Conservation (phyloP, 352 stramenopile species). For the Globisporangium paddicum region DNA sequence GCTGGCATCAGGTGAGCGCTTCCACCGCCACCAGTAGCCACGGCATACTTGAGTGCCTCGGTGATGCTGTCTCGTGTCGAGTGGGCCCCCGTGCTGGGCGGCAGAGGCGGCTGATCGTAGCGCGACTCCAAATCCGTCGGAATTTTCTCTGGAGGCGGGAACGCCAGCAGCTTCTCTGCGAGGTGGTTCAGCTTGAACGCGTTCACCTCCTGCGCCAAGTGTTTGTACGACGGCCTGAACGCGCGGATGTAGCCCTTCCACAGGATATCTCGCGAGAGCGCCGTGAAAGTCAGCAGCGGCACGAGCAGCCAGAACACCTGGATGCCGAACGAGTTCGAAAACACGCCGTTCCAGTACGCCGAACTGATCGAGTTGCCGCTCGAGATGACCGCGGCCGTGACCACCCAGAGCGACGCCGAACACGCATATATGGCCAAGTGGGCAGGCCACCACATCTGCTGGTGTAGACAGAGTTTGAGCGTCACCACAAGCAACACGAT, state of each 20-base stretch:
- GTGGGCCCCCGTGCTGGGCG: neutral
- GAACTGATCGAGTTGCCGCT: slow-evolving; percentile 62
- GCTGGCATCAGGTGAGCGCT: slow-evolving; percentile 15
- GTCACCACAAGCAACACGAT: slow-evolving; percentile 94
- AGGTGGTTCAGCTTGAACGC: slow-evolving; percentile 54
- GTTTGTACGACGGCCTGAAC: slow-evolving; percentile 79
- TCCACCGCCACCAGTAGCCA: neutral
- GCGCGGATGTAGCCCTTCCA: slow-evolving; percentile 84
- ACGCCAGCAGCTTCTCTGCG: slow-evolving; percentile 68
- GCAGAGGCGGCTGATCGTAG: neutral
- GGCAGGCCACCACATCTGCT: slow-evolving; percentile 81
- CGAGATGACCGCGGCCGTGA: slow-evolving; percentile 71
- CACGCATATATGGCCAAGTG: slow-evolving; percentile 67
- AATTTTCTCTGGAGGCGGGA: slow-evolving; percentile 73
- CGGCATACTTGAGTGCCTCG: slow-evolving; percentile 21
- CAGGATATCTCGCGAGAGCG: slow-evolving; percentile 71
- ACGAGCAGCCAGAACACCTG: slow-evolving; percentile 76
- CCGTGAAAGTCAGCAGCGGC: slow-evolving; percentile 61
- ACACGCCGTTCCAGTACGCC: slow-evolving; percentile 83
- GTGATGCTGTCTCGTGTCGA: slow-evolving; percentile 1
- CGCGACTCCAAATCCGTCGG: slow-evolving; percentile 33
- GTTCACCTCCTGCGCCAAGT: slow-evolving; percentile 82
- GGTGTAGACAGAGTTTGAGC: slow-evolving; percentile 89
- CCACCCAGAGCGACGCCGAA: slow-evolving; percentile 70
- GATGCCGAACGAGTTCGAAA: slow-evolving; percentile 59